Percentiles rank a stretch among this genome's conserved stretches.
These are phyloP conservation scores for Fusarium sp. DNA, from an alignment of 2,329 filamentous ascomycete species.

Conservation along the genomic window DNA sequence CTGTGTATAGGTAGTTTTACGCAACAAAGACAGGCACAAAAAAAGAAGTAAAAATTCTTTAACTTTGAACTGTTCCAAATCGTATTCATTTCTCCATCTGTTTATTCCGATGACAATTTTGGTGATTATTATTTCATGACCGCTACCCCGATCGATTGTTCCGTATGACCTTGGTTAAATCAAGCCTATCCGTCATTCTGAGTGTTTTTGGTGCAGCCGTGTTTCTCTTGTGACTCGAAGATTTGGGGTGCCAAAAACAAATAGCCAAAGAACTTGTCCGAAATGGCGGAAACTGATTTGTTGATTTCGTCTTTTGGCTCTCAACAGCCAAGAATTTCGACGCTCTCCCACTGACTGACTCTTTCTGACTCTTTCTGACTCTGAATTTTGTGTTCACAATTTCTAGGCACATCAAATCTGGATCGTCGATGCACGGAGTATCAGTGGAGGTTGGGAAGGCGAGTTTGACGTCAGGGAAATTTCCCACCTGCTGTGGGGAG, in stretches of 20 bases:
- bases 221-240: not conserved
- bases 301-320: no score
- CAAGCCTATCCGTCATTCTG: not conserved
- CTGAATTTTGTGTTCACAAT: not conserved
- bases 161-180: not conserved
- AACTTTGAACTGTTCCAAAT: constrained; percentile 27
- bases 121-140: not conserved
- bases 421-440: constrained; percentile 35
- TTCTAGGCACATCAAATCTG: constrained; percentile 15
- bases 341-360: no score
- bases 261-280: no score
- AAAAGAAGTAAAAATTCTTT: constrained; percentile 54
- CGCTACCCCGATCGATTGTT: not conserved
- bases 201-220: constrained; percentile 4
- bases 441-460: constrained; percentile 3
- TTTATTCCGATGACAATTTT: constrained; percentile 4
- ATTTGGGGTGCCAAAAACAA: no score
- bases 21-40: constrained; percentile 51
- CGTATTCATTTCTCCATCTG: constrained; percentile 24
- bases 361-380: constrained; percentile 2
- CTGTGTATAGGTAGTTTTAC: constrained; percentile 56
- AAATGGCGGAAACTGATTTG: no score
- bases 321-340: no score
- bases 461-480: constrained; percentile 44
- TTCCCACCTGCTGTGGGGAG: constrained; percentile 37